These are phyloP conservation scores for Melanomma pulvis-pyrius DNA, from an alignment of 495 filamentous ascomycete species.

Conservation along the genomic window DNA sequence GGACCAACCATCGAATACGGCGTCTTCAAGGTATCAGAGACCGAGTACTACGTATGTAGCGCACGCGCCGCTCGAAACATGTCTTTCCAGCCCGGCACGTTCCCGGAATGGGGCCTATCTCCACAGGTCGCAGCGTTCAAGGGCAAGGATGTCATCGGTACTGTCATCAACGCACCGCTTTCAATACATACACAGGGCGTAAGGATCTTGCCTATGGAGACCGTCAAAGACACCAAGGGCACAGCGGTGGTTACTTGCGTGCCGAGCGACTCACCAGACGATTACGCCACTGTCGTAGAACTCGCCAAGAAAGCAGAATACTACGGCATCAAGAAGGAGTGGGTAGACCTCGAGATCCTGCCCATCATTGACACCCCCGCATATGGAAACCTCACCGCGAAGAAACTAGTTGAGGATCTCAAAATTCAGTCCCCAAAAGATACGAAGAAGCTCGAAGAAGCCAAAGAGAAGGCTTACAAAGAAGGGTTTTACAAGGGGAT, in stretches of 20 bases:
- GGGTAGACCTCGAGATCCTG: conserved; percentile 79
- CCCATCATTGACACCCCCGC: conserved; percentile 90
- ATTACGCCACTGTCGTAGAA: conserved; percentile 86
- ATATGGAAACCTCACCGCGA: conserved; percentile 83
- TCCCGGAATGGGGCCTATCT: conserved; percentile 72
- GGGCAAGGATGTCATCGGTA: conserved; percentile 83
- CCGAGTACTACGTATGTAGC: conserved; percentile 83
- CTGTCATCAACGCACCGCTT: conserved; percentile 82
- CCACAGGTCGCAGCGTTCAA: conserved; percentile 71
- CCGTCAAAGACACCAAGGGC: conserved; percentile 87
- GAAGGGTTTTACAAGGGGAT: conserved; percentile 97
- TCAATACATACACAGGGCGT: conserved; percentile 84
- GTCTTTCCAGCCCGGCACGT: conserved; percentile 83
- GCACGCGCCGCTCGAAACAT: conserved; percentile 92
- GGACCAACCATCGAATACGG: conserved; percentile 90
- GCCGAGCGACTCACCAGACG: conserved; percentile 92
- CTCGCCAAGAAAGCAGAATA: conserved; percentile 96
- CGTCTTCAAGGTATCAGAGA: conserved; percentile 79
- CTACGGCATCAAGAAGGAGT: conserved; percentile 96
- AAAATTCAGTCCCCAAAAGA: conserved; percentile 98
- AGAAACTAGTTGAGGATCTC: conserved; percentile 81
- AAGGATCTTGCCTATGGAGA: conserved; percentile 91
- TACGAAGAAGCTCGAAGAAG: conserved; percentile 81
- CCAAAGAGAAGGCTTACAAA: conserved; percentile 95
- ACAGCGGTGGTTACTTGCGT: conserved; percentile 96